Percentiles rank a stretch among this genome's conserved stretches.
Evolutionary conservation across 148 eudicot genomes (phyloP).

Genomic region (Cornus controversa): DNA sequence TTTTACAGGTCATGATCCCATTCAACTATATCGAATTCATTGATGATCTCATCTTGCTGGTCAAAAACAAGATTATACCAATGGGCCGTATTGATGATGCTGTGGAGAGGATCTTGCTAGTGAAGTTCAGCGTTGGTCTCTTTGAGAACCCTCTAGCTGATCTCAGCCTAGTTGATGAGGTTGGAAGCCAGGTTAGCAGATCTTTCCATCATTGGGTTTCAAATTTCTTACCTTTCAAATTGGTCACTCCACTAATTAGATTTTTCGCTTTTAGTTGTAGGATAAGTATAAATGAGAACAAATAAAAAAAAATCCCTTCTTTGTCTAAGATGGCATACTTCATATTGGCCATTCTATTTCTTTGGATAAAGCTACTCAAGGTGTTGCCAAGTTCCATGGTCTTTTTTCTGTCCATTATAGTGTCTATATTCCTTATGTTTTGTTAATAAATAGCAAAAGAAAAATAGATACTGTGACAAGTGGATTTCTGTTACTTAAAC

Average conservation of each 20-base stretch:
- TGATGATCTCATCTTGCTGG: constrained; percentile 57
- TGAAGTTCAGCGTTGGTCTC: constrained; percentile 81
- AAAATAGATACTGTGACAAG: neutral
- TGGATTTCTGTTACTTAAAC: constrained; percentile 9
- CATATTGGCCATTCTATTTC: neutral
- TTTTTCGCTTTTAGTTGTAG: neutral
- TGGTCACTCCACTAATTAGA: neutral
- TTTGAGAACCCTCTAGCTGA: constrained; percentile 86
- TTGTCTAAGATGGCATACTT: neutral
- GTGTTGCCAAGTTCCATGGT: neutral
- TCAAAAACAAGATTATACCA: constrained; percentile 60
- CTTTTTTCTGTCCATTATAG: neutral
- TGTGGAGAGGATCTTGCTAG: constrained; percentile 70
- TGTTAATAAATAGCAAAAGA: neutral
- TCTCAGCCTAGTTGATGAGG: constrained; percentile 57
- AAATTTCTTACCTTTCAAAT: neutral
- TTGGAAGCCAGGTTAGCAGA: constrained; percentile 68
- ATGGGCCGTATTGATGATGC: constrained; percentile 89
- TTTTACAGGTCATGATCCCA: constrained; percentile 80
- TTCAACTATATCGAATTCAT: constrained; percentile 63
- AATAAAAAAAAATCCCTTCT: no score
- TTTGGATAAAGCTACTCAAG: no score
- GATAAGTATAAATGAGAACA: neutral
- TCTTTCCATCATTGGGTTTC: neutral
- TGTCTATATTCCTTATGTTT: neutral